phyloP scores from a whole-genome alignment of 2,329 filamentous ascomycete genomes.

The Aspergillus versicolor region DNA sequence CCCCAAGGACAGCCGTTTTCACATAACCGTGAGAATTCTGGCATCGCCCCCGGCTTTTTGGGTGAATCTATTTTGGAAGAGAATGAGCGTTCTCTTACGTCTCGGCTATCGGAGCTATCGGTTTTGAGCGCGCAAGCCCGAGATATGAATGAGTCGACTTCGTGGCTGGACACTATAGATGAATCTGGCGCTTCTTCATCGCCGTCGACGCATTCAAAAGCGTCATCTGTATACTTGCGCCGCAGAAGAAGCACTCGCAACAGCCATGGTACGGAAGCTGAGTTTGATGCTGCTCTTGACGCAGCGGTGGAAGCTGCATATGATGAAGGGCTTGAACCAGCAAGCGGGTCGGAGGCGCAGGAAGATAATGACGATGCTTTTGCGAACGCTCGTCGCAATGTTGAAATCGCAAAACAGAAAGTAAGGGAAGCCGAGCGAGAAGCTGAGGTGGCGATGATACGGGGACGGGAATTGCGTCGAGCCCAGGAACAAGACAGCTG shows the following conservation, averaged over 20 bases:
- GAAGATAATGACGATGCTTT: conserved; percentile 35
- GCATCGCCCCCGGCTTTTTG: background rate
- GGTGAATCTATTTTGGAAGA: conserved; percentile 2
- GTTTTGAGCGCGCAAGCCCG: conserved; percentile 32
- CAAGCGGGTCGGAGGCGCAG: conserved; percentile 32
- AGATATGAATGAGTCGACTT: conserved; percentile 75
- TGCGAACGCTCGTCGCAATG: conserved; percentile 60
- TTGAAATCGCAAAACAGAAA: conserved; percentile 73
- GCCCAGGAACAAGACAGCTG: conserved; percentile 31
- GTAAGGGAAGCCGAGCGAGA: conserved; percentile 73
- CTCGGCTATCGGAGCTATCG: conserved; percentile 16
- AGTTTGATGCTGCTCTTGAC: conserved; percentile 91
- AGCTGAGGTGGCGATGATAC: conserved; percentile 60
- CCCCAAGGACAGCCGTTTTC: conserved; percentile 6
- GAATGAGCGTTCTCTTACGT: background rate
- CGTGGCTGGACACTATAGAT: conserved; percentile 92
- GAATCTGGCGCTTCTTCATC: conserved; percentile 79
- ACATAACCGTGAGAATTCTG: background rate
- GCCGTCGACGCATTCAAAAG: conserved; percentile 77
- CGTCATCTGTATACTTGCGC: conserved; percentile 67
- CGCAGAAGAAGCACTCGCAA: conserved; percentile 67
- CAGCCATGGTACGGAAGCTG: conserved; percentile 76
- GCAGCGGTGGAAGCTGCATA: conserved; percentile 96
- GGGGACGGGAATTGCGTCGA: conserved; percentile 58
- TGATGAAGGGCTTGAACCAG: conserved; percentile 82